Percentiles rank a stretch among this genome's conserved stretches.
These are phyloP conservation scores for Xylariaceae sp. DNA, from an alignment of 2,329 filamentous ascomycete species.

Conservation along the genomic window DNA sequence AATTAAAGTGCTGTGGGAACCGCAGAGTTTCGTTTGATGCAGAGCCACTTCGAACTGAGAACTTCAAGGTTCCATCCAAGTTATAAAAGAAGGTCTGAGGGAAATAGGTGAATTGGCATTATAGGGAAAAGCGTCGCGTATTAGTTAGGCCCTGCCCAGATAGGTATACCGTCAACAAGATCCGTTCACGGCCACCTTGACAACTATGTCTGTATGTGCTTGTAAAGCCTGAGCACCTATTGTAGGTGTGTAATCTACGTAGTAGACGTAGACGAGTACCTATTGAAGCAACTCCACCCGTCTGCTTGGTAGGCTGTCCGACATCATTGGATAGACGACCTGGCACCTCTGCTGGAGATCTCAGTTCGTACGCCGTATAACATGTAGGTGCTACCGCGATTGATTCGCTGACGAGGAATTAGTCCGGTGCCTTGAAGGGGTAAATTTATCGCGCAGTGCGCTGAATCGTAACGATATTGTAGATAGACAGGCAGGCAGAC, in stretches of 20 bases:
- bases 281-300: constrained; percentile 25
- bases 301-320: constrained; percentile 1
- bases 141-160: too few species aligned
- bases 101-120: too few species aligned
- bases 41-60: too few species aligned
- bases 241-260: too few species aligned
- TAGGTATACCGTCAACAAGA: too few species aligned
- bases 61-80: too few species aligned
- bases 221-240: too few species aligned
- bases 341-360: constrained; percentile 12
- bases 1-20: constrained; percentile 1
- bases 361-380: constrained; percentile 20
- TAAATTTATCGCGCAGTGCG: constrained; percentile 26
- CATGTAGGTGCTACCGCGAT: constrained; percentile 23
- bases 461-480: not conserved
- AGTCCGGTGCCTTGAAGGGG: constrained; percentile 13
- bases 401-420: constrained; percentile 20
- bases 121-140: too few species aligned
- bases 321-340: constrained; percentile 14
- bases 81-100: too few species aligned
- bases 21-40: too few species aligned
- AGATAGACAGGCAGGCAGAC: not conserved
- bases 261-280: not conserved
- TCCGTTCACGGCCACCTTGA: too few species aligned
- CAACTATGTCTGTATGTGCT: too few species aligned